Conservation (phyloP, 2,329 filamentous ascomycete species). For the Aspergillus flavus region DNA sequence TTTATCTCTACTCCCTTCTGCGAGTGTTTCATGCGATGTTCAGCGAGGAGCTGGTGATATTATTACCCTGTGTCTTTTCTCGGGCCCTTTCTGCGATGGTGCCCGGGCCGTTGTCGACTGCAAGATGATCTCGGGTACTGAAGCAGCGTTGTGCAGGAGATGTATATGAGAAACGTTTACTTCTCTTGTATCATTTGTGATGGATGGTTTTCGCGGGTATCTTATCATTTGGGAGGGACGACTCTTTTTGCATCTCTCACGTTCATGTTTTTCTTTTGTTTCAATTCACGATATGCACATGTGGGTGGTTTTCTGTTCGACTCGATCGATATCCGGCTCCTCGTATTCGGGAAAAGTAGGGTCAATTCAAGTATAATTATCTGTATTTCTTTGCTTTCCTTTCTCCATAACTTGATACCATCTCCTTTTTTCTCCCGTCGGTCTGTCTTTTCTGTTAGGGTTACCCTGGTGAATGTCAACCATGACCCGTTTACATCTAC, state of each 20-base stretch:
- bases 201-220: background rate
- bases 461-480: background rate
- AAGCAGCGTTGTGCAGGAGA: background rate
- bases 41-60: constrained; percentile 5
- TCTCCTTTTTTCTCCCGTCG: background rate
- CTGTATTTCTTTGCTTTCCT: background rate
- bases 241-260: background rate
- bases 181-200: constrained; percentile 1
- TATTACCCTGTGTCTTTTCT: background rate
- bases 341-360: constrained; percentile 2
- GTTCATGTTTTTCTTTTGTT: background rate
- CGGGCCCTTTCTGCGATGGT: background rate
- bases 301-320: constrained; percentile 1
- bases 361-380: background rate
- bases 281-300: background rate
- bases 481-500: no score
- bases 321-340: background rate
- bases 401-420: background rate
- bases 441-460: background rate
- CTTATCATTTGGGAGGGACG: background rate
- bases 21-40: background rate
- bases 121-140: background rate
- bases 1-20: background rate
- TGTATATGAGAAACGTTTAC: constrained; percentile 1
- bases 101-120: background rate